These are phyloP conservation scores for Dactylonectria estremocensis DNA, from an alignment of 2,329 filamentous ascomycete species.

Conservation along the genomic window DNA sequence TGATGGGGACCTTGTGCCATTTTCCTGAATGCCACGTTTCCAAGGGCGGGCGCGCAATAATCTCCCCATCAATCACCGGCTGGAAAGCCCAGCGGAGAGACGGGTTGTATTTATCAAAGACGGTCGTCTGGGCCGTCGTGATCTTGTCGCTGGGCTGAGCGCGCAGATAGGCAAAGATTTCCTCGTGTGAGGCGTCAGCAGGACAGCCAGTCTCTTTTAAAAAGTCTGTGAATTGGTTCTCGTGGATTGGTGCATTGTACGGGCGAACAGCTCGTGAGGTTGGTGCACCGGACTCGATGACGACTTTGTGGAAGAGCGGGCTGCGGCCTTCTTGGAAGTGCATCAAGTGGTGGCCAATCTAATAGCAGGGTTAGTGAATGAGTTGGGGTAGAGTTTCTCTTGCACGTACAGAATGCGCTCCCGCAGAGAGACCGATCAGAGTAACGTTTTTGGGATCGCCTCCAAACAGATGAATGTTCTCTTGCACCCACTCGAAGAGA, in stretches of 20 bases:
- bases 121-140: slow-evolving; percentile 56
- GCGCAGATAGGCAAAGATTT: slow-evolving; percentile 66
- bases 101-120: slow-evolving; percentile 62
- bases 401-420: slow-evolving; percentile 63
- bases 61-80: slow-evolving; percentile 72
- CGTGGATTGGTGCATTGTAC: slow-evolving; percentile 71
- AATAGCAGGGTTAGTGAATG: slow-evolving; percentile 7
- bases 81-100: slow-evolving; percentile 76
- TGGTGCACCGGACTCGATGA: slow-evolving; percentile 70
- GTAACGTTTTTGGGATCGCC: slow-evolving; percentile 65
- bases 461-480: slow-evolving; percentile 68
- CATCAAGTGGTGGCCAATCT: slow-evolving; percentile 79
- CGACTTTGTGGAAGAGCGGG: slow-evolving; percentile 66
- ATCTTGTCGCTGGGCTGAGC: slow-evolving; percentile 49
- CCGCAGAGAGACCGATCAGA: slow-evolving; percentile 57
- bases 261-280: slow-evolving; percentile 68
- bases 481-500: slow-evolving; percentile 68
- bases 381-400: not conserved
- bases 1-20: slow-evolving; percentile 59
- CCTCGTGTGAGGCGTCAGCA: slow-evolving; percentile 20
- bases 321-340: slow-evolving; percentile 59
- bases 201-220: slow-evolving; percentile 35
- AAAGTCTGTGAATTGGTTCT: slow-evolving; percentile 64
- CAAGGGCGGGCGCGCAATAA: slow-evolving; percentile 72
- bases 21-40: slow-evolving; percentile 63